Conservation (phyloP, 805 yeast genomes). For the Wickerhamiella galacta region DNA sequence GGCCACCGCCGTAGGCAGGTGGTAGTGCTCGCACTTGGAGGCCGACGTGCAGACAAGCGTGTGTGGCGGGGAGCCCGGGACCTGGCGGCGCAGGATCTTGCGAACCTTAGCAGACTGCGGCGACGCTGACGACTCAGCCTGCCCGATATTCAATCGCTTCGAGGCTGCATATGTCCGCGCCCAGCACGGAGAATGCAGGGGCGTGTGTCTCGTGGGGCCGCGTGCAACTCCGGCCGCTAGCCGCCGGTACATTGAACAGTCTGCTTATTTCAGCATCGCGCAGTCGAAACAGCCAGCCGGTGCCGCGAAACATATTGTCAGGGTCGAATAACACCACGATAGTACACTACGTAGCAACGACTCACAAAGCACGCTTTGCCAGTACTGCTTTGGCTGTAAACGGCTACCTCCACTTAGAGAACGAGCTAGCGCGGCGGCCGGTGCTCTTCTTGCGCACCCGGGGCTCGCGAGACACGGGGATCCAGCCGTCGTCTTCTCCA, state of each 20-base stretch:
- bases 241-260: too few species aligned
- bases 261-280: too few species aligned
- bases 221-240: too few species aligned
- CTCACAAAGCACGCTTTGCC: too few species aligned
- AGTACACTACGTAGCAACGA: too few species aligned
- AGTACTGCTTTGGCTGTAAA: too few species aligned
- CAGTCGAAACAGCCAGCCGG: too few species aligned
- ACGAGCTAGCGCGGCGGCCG: conserved; percentile 10
- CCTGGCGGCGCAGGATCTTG: conserved; percentile 8
- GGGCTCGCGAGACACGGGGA: conserved; percentile 10
- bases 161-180: too few species aligned
- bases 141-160: too few species aligned
- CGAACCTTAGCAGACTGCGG: conserved; percentile 12
- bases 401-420: conserved; percentile 9
- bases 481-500: conserved; percentile 17
- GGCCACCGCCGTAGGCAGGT: conserved; percentile 31
- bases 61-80: conserved; percentile 6
- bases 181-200: neutral
- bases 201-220: neutral
- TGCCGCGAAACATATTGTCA: too few species aligned
- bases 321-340: too few species aligned
- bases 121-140: too few species aligned
- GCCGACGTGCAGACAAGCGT: conserved; percentile 41
- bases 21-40: conserved; percentile 57
- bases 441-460: conserved; percentile 11